Base-by-base conservation (phyloP, 345 rosid genomes). In the Kernera saxatilis region DNA sequence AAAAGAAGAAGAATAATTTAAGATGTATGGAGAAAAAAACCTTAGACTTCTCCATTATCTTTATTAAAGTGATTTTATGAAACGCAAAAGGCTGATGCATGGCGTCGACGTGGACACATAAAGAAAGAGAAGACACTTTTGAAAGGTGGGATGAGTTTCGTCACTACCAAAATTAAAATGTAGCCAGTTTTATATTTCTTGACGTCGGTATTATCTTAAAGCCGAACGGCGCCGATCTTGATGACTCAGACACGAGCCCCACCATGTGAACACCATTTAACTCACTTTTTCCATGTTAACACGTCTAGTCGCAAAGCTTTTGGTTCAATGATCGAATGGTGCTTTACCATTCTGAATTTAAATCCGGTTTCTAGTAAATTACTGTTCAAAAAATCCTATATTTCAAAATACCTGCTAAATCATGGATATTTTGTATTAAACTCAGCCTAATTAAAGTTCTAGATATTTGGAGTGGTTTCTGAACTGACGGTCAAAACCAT, bases 211-310 rank as follows among this genome's bases (percentile, higher is more conserved):
- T 68, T 48, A 40, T 68, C 43, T 40, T 53, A 68, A 68, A 68
- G 64, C 29, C 6, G 23, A 37, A 49, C 40, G 40, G 74, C 74
- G 67, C 51, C 51, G 59, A 70, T 49, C 50, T 37, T 70, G 51
- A 70, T 60, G 75, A 60, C 32, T 60, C 75, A 13, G 52, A 60
- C 32, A 36, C 6, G 18, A 45, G 46, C 36, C 65, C 50, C 21
- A 25, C 67, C 75, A 71, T 40, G 61, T 61, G 69, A 71, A 39
- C 51, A 5, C 69, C 69, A 49, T 39, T 40, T n/a, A n/a, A 19
- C 62, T 61, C 8, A 53, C 62, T 30, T 69, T 69, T 57, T 7
- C 61, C 12, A 40, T 61, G 44, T n/a, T n/a, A n/a, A n/a, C n/a
- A n/a, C n/a, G n/a, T n/a, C n/a, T n/a, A n/a, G n/a, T n/a, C n/a